These are phyloP conservation scores for Lepraria neglecta DNA, from an alignment of 495 filamentous ascomycete species.

Conservation along the genomic window DNA sequence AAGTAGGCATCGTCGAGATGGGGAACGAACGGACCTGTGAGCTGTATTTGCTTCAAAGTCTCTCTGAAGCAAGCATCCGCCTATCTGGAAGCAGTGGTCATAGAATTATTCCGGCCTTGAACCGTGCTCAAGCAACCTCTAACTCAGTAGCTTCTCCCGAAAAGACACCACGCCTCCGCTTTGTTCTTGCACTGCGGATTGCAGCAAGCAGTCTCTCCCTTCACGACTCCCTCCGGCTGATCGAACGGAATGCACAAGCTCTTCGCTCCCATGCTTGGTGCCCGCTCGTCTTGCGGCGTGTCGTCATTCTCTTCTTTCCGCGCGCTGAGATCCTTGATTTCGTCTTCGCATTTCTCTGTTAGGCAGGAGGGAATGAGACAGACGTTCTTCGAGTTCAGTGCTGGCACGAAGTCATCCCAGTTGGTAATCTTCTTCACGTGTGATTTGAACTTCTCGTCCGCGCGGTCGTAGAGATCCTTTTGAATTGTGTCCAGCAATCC, in stretches of 20 bases:
- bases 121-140: not conserved
- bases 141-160: slow-evolving; percentile 51
- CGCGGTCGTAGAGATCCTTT: slow-evolving; percentile 73
- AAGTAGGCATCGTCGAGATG: not conserved
- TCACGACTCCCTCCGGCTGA: slow-evolving; percentile 72
- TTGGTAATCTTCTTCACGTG: slow-evolving; percentile 76
- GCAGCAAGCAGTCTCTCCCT: slow-evolving; percentile 79
- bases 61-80: not conserved
- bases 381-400: slow-evolving; percentile 85
- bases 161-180: slow-evolving; percentile 81
- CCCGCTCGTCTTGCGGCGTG: slow-evolving; percentile 66
- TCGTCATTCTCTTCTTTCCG: slow-evolving; percentile 62
- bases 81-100: not conserved
- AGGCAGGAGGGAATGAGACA: slow-evolving; percentile 82
- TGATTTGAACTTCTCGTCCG: slow-evolving; percentile 63
- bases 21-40: not conserved
- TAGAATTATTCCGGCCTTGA: too few species aligned
- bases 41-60: not conserved
- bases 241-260: slow-evolving; percentile 95
- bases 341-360: slow-evolving; percentile 77
- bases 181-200: slow-evolving; percentile 71
- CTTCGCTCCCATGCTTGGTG: slow-evolving; percentile 95
- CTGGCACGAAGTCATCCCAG: slow-evolving; percentile 85
- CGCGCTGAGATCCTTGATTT: slow-evolving; percentile 84
- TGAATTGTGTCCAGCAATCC: slow-evolving; percentile 84